phyloP scores from a whole-genome alignment of 345 rosid species.

The Microcos paniculata region DNA sequence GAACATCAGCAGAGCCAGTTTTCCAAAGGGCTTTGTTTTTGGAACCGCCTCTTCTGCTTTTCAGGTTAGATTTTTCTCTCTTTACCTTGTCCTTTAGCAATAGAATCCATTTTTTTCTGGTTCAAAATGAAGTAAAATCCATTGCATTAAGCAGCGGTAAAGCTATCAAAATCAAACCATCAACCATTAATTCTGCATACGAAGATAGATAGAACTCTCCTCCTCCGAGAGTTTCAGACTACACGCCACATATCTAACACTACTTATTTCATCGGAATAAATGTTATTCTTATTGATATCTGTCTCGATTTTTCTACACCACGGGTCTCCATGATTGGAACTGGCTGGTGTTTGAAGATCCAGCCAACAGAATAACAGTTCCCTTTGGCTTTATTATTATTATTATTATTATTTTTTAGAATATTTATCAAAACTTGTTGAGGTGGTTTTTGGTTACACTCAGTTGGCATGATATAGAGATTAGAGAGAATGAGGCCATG shows the following conservation, averaged over 20 bases:
- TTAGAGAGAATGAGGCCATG: too few species aligned
- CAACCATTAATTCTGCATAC: not conserved
- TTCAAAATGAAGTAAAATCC: not conserved
- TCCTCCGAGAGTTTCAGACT: not conserved
- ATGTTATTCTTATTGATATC: not conserved
- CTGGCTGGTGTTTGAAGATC: too few species aligned
- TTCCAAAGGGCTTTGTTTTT: constrained; percentile 53
- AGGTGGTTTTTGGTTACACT: too few species aligned
- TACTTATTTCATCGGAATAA: too few species aligned
- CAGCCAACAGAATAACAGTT: too few species aligned
- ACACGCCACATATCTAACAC: not conserved
- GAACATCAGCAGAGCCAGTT: constrained; percentile 39
- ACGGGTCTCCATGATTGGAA: not conserved
- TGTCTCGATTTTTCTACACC: not conserved
- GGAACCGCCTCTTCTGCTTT: constrained; percentile 61
- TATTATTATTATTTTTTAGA: too few species aligned
- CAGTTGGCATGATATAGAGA: too few species aligned
- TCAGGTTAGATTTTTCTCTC: constrained; percentile 34
- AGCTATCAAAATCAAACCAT: not conserved
- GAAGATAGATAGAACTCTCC: not conserved
- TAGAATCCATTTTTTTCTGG: not conserved
- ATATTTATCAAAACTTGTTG: not conserved
- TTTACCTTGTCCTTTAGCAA: not conserved
- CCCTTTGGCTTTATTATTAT: too few species aligned
- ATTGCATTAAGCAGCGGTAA: not conserved